phyloP scores from a whole-genome alignment of 2,329 filamentous ascomycete genomes.

The Colletotrichum musae region DNA sequence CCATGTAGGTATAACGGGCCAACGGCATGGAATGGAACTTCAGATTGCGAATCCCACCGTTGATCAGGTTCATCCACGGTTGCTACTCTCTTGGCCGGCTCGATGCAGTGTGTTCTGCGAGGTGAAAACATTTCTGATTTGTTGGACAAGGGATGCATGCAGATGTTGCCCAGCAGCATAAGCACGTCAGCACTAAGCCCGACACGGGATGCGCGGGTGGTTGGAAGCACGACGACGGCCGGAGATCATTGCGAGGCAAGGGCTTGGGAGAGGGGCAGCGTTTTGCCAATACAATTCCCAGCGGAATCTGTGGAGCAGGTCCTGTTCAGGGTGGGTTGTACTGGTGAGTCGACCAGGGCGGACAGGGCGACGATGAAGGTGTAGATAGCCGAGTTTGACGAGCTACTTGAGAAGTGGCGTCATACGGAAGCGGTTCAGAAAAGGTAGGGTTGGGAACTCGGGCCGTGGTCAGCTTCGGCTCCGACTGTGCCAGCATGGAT shows the following conservation, averaged over 20 bases:
- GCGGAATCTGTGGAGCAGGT: background rate
- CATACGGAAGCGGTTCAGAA: background rate
- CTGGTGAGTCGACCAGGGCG: background rate
- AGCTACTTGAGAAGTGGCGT: background rate
- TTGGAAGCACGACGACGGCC: slow-evolving; percentile 15
- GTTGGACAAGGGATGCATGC: slow-evolving; percentile 13
- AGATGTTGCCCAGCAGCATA: slow-evolving; percentile 30
- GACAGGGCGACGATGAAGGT: background rate
- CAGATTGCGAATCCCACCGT: slow-evolving; percentile 6
- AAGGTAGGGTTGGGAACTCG: background rate
- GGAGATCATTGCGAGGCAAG: slow-evolving; percentile 16
- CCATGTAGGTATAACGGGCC: background rate
- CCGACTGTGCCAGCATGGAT: background rate
- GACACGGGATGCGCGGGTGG: slow-evolving; percentile 26
- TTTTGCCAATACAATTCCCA: background rate
- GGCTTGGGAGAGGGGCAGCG: background rate
- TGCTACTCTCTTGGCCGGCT: slow-evolving; percentile 19
- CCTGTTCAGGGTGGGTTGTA: background rate
- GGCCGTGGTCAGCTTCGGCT: background rate
- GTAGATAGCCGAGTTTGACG: slow-evolving; percentile 1
- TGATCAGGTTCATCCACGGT: slow-evolving; percentile 11
- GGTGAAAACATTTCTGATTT: slow-evolving; percentile 10
- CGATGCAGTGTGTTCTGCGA: slow-evolving; percentile 12
- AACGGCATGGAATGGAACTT: background rate
- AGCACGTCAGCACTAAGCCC: slow-evolving; percentile 39